A percentile compares a stretch with the other conserved stretches of the same genome.
Conservation (phyloP, 2,329 filamentous ascomycete species). For the Lasiodiplodia gonubiensis region DNA sequence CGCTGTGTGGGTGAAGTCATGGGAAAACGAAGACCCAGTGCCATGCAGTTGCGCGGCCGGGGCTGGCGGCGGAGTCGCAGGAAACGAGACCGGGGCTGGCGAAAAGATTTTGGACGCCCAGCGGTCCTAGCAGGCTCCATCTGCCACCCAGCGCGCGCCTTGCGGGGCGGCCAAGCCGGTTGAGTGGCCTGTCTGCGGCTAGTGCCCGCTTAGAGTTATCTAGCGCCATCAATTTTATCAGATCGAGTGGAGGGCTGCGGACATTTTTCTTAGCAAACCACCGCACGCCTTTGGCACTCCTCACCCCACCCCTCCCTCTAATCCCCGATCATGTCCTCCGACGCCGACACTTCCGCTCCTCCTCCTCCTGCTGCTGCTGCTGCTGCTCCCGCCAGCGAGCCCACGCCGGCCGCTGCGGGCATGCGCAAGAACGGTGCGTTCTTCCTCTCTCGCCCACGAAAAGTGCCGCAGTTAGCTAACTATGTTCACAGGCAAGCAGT, state of each 20-base stretch:
- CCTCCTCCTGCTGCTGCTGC: constrained; percentile 36
- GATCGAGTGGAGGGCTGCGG: constrained; percentile 16
- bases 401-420: constrained; percentile 53
- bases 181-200: constrained; percentile 2
- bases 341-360: constrained; percentile 17
- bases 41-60: background rate
- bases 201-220: constrained; percentile 28
- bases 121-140: constrained; percentile 16
- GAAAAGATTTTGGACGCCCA: constrained; percentile 22
- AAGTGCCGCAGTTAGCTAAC: constrained; percentile 21
- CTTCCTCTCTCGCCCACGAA: background rate
- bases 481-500: constrained; percentile 78
- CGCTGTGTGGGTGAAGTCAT: constrained; percentile 11
- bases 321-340: constrained; percentile 21
- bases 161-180: constrained; percentile 13
- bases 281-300: constrained; percentile 2
- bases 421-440: constrained; percentile 82
- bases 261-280: constrained; percentile 28
- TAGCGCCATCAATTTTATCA: constrained; percentile 29
- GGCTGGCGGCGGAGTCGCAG: constrained; percentile 20
- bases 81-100: constrained; percentile 21
- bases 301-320: constrained; percentile 19
- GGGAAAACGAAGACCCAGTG: background rate
- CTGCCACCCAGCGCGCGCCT: constrained; percentile 18
- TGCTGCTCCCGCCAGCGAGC: constrained; percentile 40